Evolutionary conservation across 495 filamentous ascomycete genomes (phyloP).

Genomic region (Pyrenopolyporus hunteri): DNA sequence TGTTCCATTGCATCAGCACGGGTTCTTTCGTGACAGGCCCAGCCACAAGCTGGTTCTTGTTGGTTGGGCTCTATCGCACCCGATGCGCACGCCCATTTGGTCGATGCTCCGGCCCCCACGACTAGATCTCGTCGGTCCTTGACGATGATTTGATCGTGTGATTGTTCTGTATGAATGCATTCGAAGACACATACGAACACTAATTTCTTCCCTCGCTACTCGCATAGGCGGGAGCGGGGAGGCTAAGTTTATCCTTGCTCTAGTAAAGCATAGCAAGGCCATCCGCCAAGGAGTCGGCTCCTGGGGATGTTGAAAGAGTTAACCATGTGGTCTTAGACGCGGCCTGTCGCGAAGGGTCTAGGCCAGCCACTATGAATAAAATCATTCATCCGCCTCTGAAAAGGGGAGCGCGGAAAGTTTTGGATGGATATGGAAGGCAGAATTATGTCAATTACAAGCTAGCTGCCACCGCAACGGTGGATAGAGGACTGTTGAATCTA

Average conservation of each 20-base stretch:
- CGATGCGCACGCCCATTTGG: conserved; percentile 43
- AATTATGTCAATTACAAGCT: conserved; percentile 18
- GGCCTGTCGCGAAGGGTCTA: conserved; percentile 19
- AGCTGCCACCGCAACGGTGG: conserved; percentile 34
- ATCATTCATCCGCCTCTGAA: conserved; percentile 12
- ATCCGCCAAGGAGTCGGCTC: conserved; percentile 27
- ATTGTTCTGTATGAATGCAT: conserved; percentile 47
- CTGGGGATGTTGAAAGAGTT: conserved; percentile 38
- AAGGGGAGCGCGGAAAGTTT: conserved; percentile 17
- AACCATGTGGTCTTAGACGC: conserved; percentile 27
- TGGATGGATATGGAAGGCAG: conserved; percentile 23
- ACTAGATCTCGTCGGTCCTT: background rate
- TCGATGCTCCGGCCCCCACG: conserved; percentile 48
- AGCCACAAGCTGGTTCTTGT: conserved; percentile 40
- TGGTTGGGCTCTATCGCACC: conserved; percentile 18
- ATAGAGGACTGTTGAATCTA: conserved; percentile 55
- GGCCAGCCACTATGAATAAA: conserved; percentile 35
- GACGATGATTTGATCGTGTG: conserved; percentile 30
- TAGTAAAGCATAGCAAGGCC: conserved; percentile 35
- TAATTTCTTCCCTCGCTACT: conserved; percentile 13
- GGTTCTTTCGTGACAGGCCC: conserved; percentile 25
- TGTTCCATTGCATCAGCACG: conserved; percentile 45
- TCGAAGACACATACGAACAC: conserved; percentile 28
- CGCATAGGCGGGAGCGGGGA: conserved; percentile 10
- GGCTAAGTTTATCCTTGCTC: conserved; percentile 26